Conservation (phyloP, 2,329 filamentous ascomycete species). For the Bipolaris bicolor region DNA sequence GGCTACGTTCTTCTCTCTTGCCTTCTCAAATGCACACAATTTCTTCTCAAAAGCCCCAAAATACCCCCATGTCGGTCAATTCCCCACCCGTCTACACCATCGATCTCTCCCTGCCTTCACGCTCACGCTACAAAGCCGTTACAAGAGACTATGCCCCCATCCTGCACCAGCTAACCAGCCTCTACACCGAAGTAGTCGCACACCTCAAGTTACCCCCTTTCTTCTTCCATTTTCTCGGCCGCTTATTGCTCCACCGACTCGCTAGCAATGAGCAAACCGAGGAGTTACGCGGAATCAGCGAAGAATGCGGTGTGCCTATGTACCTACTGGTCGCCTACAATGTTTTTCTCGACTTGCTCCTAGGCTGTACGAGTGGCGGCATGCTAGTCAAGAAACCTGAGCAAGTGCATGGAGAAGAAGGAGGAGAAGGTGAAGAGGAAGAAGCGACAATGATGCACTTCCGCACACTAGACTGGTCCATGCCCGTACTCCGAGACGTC, state of each 20-base stretch:
- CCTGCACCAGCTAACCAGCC: slow-evolving; percentile 52
- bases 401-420: too few species aligned
- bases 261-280: slow-evolving; percentile 63
- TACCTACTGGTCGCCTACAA: slow-evolving; percentile 68
- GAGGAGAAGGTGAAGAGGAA: not conserved
- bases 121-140: slow-evolving; percentile 59
- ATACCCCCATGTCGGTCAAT: not conserved
- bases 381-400: slow-evolving; percentile 36
- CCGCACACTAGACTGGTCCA: slow-evolving; percentile 58
- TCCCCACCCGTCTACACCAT: slow-evolving; percentile 54
- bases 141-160: slow-evolving; percentile 54
- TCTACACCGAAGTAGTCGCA: slow-evolving; percentile 60
- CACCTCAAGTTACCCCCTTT: slow-evolving; percentile 31
- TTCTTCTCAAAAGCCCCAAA: not conserved
- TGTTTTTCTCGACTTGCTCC: slow-evolving; percentile 66
- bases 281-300: slow-evolving; percentile 65
- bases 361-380: slow-evolving; percentile 69
- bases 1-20: not conserved
- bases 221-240: slow-evolving; percentile 56
- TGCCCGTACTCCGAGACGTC: slow-evolving; percentile 51
- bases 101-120: slow-evolving; percentile 61
- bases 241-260: slow-evolving; percentile 57
- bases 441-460: slow-evolving; percentile 59
- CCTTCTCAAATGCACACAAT: not conserved
- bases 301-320: slow-evolving; percentile 59